Evolutionary conservation across 441 rosid genomes (phyloP).

Genomic region (Cnidoscolus chayamansa): DNA sequence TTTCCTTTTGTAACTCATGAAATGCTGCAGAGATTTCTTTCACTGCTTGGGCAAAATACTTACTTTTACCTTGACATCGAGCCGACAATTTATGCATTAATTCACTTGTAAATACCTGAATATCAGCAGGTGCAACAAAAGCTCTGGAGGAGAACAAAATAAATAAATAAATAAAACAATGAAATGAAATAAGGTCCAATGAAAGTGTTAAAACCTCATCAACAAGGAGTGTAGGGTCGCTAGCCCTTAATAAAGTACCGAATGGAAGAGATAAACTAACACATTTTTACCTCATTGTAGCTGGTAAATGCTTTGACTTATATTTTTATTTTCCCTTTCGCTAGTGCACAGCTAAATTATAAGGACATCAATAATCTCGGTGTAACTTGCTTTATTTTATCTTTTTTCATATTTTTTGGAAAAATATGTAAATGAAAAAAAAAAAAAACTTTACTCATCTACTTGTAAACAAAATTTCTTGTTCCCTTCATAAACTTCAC

Average conservation of each 20-base stretch:
- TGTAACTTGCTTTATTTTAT: too few species aligned
- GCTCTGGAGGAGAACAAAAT: slow-evolving; percentile 55
- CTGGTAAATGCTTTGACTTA: too few species aligned
- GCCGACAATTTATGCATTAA: slow-evolving; percentile 66
- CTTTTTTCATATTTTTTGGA: too few species aligned
- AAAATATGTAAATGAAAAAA: too few species aligned
- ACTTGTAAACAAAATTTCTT: too few species aligned
- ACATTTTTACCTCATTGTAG: not conserved
- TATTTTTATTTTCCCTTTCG: too few species aligned
- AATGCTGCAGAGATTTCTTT: slow-evolving; percentile 76
- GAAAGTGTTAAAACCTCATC: not conserved
- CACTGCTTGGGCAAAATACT: slow-evolving; percentile 77
- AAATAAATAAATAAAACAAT: slow-evolving; percentile 16
- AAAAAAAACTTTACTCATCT: too few species aligned
- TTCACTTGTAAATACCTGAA: slow-evolving; percentile 79
- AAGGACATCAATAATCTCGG: too few species aligned
- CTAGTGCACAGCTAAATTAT: too few species aligned
- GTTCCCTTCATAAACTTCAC: too few species aligned
- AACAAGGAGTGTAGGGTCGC: not conserved
- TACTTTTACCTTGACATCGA: slow-evolving; percentile 72
- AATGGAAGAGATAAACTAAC: not conserved
- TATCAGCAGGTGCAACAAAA: slow-evolving; percentile 83
- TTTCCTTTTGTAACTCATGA: slow-evolving; percentile 57
- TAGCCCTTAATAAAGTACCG: not conserved
- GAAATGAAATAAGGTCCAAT: slow-evolving; percentile 7